Percentiles rank a stretch among this genome's conserved stretches.
phyloP scores from a whole-genome alignment of 192 early-diverging fungal genomes.

The Allomyces arbusculus region DNA sequence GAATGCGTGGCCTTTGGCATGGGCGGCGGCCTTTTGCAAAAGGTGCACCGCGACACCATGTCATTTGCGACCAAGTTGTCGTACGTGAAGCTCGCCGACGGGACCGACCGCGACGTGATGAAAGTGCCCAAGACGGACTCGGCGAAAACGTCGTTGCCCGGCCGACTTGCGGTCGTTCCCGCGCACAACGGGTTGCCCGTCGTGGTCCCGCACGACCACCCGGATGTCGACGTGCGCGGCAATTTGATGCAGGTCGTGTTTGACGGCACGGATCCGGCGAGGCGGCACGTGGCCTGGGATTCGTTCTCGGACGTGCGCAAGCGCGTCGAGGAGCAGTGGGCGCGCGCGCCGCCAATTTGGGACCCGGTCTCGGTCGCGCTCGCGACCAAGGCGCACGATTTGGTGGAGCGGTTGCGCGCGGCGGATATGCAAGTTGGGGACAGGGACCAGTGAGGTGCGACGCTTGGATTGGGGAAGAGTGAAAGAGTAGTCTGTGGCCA shows the following conservation, averaged over 20 bases:
- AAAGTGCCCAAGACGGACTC: conserved; percentile 59
- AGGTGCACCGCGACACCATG: conserved; percentile 70
- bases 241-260: conserved; percentile 40
- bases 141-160: conserved; percentile 56
- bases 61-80: conserved; percentile 68
- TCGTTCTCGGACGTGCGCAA: conserved; percentile 32
- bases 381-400: conserved; percentile 3
- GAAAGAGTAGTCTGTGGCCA: no score
- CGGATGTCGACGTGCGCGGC: conserved; percentile 5
- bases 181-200: conserved; percentile 13
- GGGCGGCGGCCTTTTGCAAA: conserved; percentile 69
- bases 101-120: conserved; percentile 52
- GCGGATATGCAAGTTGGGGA: background rate
- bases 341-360: conserved; percentile 15
- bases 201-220: conserved; percentile 2
- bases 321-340: conserved; percentile 38
- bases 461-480: no score
- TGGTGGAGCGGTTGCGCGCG: background rate
- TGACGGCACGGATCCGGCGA: conserved; percentile 14
- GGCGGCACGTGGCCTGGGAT: conserved; percentile 22
- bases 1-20: conserved; percentile 65
- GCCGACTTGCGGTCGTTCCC: conserved; percentile 27
- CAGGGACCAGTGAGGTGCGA: no score
- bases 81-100: conserved; percentile 45
- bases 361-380: conserved; percentile 13